Evolutionary conservation across 1,139 yeast species (phyloP), one percentile per base, ranked within the genome.

Genomic region (Hanseniaspora sp.): DNA sequence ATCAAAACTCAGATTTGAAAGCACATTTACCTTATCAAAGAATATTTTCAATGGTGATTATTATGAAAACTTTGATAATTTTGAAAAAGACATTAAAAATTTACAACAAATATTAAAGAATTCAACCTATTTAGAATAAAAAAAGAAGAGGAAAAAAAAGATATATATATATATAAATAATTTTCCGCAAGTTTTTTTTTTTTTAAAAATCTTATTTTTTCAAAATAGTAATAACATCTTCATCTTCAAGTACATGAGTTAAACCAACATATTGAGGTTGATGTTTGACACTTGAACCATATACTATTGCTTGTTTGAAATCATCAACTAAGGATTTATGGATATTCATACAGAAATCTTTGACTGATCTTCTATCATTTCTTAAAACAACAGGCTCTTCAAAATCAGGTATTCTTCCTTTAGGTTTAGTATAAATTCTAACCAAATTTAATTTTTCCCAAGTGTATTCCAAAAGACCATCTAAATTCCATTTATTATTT

Each of bases 221-320:
- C 71, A 90, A 77, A 63, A 92, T 87, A 34, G 98, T 90, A 55
- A 92, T 95, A 37, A 94, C 98, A 71, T 92, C 99, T 71, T 92
- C 98, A 69, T 92, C 99, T 69, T 83, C 84, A 61, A 92, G 74
- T 9, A 67, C 74, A 71, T 94, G 98, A 52, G 76, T 70, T 61
- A 92, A 75, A 45, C 98, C 98, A 47, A 90, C 97, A 61, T 82
- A 79, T 71, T 92, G 98, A n/a, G 97, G 97, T 70, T 90, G 96
- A 69, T 92, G 98, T 73, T 92, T 92, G 54, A 90, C 97, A 64
- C 95, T 83, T 18, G 86, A 77, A 44, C 97, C 97, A 65, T 75
- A 90, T 1, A 92, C 97, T 60, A 87, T 77, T 1, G 97, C 97
- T 63, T 80, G 84, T 70, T 86, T 84, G 70, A 94, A 94, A 64